A percentile compares a stretch with the other conserved stretches of the same genome.
Evolutionary conservation across 768 basidiomycete genomes (phyloP).

Genomic region (Suillus sp.): DNA sequence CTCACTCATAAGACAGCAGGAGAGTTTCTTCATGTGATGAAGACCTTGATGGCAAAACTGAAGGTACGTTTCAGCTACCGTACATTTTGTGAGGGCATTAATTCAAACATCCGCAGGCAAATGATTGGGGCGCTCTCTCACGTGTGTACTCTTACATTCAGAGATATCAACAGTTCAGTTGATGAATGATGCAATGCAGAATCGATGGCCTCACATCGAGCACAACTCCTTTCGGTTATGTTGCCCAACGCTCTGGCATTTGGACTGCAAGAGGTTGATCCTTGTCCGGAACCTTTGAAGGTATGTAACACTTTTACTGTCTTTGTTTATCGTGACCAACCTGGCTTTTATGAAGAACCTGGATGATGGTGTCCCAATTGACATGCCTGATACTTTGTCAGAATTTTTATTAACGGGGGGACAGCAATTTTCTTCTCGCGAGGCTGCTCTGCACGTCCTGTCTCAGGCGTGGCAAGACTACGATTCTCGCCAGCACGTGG

Average conservation of each 20-base stretch:
- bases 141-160: constrained; percentile 40
- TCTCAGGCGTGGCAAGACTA: constrained; percentile 33
- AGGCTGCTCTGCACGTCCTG: background rate
- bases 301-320: constrained; percentile 31
- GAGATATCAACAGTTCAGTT: background rate
- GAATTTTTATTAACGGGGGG: constrained; percentile 34
- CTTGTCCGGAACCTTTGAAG: constrained; percentile 53
- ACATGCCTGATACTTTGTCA: constrained; percentile 38
- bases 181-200: constrained; percentile 32
- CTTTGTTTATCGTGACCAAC: background rate
- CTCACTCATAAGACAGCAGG: constrained; percentile 53
- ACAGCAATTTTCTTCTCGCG: background rate
- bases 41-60: constrained; percentile 67
- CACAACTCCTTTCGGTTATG: constrained; percentile 41
- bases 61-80: constrained; percentile 41
- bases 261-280: constrained; percentile 48
- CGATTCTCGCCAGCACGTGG: constrained; percentile 33
- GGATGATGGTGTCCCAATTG: constrained; percentile 48
- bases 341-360: constrained; percentile 42
- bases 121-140: constrained; percentile 66
- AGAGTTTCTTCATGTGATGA: constrained; percentile 57
- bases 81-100: background rate
- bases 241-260: constrained; percentile 50
- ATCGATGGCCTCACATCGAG: constrained; percentile 51
- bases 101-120: constrained; percentile 40